Evolutionary conservation across 306 rosid species (phyloP), one percentile per base, ranked within the genome.

Genomic region (Trifolium repens): DNA sequence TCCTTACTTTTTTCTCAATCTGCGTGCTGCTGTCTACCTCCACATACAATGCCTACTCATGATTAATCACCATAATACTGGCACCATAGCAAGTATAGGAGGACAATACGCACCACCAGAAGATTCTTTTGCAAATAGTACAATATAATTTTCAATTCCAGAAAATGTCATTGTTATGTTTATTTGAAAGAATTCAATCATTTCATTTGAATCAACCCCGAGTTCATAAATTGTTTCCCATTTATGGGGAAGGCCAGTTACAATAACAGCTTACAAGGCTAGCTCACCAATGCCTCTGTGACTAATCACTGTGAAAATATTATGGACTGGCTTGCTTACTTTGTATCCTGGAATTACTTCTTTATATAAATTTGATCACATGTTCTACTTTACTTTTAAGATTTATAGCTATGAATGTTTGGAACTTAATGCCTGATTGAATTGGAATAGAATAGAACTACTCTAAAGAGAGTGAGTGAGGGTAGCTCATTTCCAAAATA

Each of bases 1-100:
- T 58, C 2, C 22, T 79, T 35, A 74, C 71, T n/a, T 57, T 79
- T 16, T 57, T 22, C 1, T 34, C 70, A 13, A 27, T 39, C 5
- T 71, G 52, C 69, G 14, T 16, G 47, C 4, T 52, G 30, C 5
- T 70, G 12, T 52, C 63, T 5, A n/a, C 24, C 22, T 42, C 55
- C 72, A 12, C 35, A 34, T 52, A 17, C 35, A 22, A 19, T 37
- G 39, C 27, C 9, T 37, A 3, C 9, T 42, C 54, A 42, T 66
- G 54, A 64, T 64, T 64, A 9, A 16, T 17, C 5, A 39, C 49
- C 42, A 32, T 62, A 62, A 8, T 17, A 63, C 15, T 40, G 17
- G 17, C 50, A 39, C n/a, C n/a, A 6, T 17, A 65, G 15, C 50
- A 5, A 2, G n/a, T 19, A 65, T 16, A 64, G 19, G 40, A 30